Percentiles rank a stretch among this genome's conserved stretches.
phyloP scores from a whole-genome alignment of 331 rosid genomes.

The Acacia pycnantha region DNA sequence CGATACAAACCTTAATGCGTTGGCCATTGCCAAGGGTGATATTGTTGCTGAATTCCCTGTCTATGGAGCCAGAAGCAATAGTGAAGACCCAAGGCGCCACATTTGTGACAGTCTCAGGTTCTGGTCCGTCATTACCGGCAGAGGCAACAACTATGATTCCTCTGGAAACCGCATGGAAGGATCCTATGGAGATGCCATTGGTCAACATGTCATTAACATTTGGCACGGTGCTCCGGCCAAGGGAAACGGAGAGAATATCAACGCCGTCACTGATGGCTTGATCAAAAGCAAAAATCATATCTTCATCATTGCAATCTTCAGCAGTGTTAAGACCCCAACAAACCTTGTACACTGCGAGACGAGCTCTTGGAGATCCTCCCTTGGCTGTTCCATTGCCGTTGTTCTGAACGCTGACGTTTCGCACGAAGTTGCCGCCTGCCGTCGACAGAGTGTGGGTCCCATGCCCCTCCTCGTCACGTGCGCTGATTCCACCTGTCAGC shows the following conservation, averaged over 20 bases:
- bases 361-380: too few relatives aligned
- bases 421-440: too few relatives aligned
- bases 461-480: constrained; percentile 46
- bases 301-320: too few relatives aligned
- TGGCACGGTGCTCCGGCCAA: constrained; percentile 19
- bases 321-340: too few relatives aligned
- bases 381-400: too few relatives aligned
- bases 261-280: constrained; percentile 45
- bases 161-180: constrained; percentile 31
- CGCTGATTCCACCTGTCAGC: neutral
- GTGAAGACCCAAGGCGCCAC: too few relatives aligned
- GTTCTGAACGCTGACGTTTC: too few relatives aligned
- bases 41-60: too few relatives aligned
- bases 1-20: constrained; percentile 33
- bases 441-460: constrained; percentile 49
- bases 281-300: constrained; percentile 28
- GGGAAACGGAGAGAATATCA: constrained; percentile 30
- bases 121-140: constrained; percentile 44
- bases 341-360: too few relatives aligned
- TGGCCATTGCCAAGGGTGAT: too few relatives aligned
- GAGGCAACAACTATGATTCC: constrained; percentile 37
- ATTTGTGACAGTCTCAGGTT: constrained; percentile 21
- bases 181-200: constrained; percentile 34
- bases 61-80: too few relatives aligned
- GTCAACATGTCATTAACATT: neutral